Base-by-base conservation (phyloP, 495 filamentous ascomycete genomes). In the Tuber aestivum region DNA sequence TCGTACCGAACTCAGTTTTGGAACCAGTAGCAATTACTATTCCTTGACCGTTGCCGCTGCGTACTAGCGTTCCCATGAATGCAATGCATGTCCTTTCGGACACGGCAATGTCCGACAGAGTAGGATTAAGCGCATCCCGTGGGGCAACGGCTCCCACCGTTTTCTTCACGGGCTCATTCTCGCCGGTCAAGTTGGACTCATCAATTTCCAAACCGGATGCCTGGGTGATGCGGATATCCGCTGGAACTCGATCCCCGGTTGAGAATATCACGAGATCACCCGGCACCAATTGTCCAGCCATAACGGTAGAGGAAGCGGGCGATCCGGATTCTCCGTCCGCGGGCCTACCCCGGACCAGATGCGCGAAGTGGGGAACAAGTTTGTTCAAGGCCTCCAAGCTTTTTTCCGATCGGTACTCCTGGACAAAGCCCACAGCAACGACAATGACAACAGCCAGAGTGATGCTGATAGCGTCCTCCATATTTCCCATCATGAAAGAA, bases 391-490 rank as follows among this genome's bases (percentile, higher is more conserved):
- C 95, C 84, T 98, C 95, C 82, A 99, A 89, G 3, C 94, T 97
- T 85, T 98, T 97, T 83, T 99, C 96, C 61, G 95, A 97, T 75
- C 96, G 89, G 83, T 97, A 98, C 84, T 99, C 95, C 83, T 99
- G 95, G 74, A 98, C 89, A 81, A 99, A 99, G 18, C 94, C 95
- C 72, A 98, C 95, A 1, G 92, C 92, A 50, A 98, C 94, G 27
- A 99, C 95, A 82, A 99, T 98, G 69, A 94, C 95, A 10, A 99
- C 95, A 2, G 95, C 95, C 44, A 97, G 88, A 2, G 95, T 87
- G 80, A 99, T 99, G 84, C 94, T 97, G 80, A 98, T 86, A 8
- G 96, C 96, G 86, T 99, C 95, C 79, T 97, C 94, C 85, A 91
- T 90, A 82, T 99, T 98, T 41, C 95, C 94, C 88, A 99, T 94